Base-by-base conservation (phyloP, 2,329 filamentous ascomycete species). In the Annulohypoxylon truncatum region DNA sequence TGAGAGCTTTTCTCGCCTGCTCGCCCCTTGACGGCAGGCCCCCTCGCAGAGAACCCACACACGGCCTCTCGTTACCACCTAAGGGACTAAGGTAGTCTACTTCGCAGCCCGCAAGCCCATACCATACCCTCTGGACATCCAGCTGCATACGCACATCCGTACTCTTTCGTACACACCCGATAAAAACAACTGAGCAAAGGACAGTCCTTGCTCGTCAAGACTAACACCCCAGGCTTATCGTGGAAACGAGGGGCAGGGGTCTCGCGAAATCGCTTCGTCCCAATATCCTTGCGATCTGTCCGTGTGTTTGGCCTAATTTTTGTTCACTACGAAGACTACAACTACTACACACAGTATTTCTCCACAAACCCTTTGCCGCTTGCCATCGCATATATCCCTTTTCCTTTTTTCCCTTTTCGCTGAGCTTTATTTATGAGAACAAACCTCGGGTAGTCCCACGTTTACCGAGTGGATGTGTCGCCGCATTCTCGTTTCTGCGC, bases 151-250 rank as follows among this genome's bases (percentile, higher is more conserved):
- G 51, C 48, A 61, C 40, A 65, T 65, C 44, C 38, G 35, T 58
- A 63, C 58, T 44, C 54, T 64, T 64, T 64, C 33, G 53, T 60
- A 57, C 57, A 58, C 64, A 58, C 57, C 58, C 58, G 61, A 54
- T 58, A 59, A 68, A 60, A 60, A 38, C 2, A 64, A 70, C 61
- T 61, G 53, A 46, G 58, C 58, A 52, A 61, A 42, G 47, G 53
- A 56, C 31, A 47, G 35, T 59, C 66, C 62, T 44, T 62, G 63
- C 51, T 66, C 66, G 8, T 22, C 28, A 62, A 38, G 47, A 57
- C 56, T 64, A 60, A 66, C 59, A 68, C 57, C 62, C 65, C 55
- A 48, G 56, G 62, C 66, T 68, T 70, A 70, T 70, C 68, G 61
- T 71, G 55, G 61, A 67, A 68, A 64, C 53, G 61, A 65, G 61